phyloP scores from a whole-genome alignment of 2,329 filamentous ascomycete genomes.

The Xylaria sp. region DNA sequence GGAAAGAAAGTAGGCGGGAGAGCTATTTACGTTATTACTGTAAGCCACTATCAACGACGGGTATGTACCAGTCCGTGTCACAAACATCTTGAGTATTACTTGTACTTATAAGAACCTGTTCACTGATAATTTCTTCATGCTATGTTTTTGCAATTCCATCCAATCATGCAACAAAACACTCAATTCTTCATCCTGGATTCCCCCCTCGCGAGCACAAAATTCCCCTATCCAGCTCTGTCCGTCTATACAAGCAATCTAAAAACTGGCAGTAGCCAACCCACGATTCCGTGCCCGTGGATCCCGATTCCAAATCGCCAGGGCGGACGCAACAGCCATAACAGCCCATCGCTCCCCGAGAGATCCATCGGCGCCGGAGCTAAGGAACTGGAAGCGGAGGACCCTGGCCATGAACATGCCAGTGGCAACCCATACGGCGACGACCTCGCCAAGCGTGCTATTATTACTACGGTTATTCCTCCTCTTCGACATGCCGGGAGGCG shows the following conservation, averaged over 20 bases:
- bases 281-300: neutral
- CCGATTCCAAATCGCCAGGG: constrained; percentile 49
- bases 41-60: too few species aligned
- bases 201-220: neutral
- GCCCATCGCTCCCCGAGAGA: constrained; percentile 56
- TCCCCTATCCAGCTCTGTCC: neutral
- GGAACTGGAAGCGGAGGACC: constrained; percentile 53
- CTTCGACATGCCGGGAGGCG: neutral
- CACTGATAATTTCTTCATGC: neutral
- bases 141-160: neutral
- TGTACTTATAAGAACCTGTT: neutral
- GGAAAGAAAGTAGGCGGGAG: too few species aligned
- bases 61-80: too few species aligned
- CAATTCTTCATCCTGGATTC: neutral
- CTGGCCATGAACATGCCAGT: constrained; percentile 49
- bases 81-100: too few species aligned
- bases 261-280: neutral
- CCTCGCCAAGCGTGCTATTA: constrained; percentile 47
- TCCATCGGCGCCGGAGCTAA: constrained; percentile 53
- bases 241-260: neutral
- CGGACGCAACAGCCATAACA: constrained; percentile 55
- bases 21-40: too few species aligned
- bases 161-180: neutral
- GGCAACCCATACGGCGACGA: constrained; percentile 54
- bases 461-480: constrained; percentile 9